These are phyloP conservation scores for Vicia sativa DNA, from an alignment of 306 rosid genomes.

Conservation along the genomic window DNA sequence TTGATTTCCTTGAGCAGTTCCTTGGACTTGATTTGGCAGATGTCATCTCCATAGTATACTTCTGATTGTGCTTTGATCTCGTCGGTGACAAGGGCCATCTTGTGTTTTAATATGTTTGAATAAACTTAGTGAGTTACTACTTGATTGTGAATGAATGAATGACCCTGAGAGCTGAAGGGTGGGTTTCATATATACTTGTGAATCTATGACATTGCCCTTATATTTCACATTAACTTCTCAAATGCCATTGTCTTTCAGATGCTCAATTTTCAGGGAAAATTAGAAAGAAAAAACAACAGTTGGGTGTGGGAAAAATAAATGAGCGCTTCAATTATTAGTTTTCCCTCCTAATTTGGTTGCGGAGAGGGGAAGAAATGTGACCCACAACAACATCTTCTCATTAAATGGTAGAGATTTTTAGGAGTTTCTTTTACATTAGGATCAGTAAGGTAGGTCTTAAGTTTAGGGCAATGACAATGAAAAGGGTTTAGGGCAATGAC, in stretches of 20 bases:
- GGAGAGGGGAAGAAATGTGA: not conserved
- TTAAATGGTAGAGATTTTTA: not conserved
- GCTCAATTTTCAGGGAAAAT: not conserved
- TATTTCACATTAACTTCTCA: conserved; percentile 15
- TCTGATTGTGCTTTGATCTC: conserved; percentile 70
- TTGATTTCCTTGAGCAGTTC: conserved; percentile 57
- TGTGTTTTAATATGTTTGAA: not conserved
- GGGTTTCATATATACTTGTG: conserved; percentile 55
- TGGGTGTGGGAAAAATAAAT: not conserved
- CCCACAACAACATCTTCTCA: not conserved
- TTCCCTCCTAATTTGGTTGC: not conserved
- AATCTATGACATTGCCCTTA: conserved; percentile 43
- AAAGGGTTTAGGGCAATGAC: too few relatives aligned
- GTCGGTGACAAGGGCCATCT: conserved; percentile 59
- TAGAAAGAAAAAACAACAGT: not conserved
- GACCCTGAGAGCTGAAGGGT: not conserved
- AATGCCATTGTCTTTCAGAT: conserved; percentile 33
- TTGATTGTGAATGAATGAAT: conserved; percentile 6
- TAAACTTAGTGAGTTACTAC: not conserved
- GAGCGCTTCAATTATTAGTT: not conserved
- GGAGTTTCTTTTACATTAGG: too few relatives aligned
- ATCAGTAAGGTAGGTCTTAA: too few relatives aligned
- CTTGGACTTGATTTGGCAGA: conserved; percentile 68
- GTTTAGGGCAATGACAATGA: too few relatives aligned
- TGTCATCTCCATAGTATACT: conserved; percentile 71